Base-by-base conservation (phyloP, 2,329 filamentous ascomycete species). In the Pseudonectria buxi region DNA sequence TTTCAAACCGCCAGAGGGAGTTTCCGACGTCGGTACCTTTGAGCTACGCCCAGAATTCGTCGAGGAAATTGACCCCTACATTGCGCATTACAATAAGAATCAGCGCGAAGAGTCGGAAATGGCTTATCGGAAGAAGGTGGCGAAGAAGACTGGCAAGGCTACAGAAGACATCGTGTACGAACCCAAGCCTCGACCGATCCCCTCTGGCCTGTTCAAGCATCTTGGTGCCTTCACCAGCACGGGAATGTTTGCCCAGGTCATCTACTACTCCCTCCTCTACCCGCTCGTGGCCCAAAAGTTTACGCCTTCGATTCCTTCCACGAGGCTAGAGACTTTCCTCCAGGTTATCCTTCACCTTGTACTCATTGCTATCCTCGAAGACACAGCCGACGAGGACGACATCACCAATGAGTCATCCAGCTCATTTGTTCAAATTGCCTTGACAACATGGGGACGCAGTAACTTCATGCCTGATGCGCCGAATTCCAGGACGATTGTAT, bases 41-140 rank as follows among this genome's bases (percentile, higher is more conserved):
- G 88, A 95, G 59, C 68, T 98, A 33, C 92, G 89, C 55, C 78
- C 84, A 4, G 78, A 94, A 41, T 92, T 82, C 50, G 74, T 95
- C 26, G 84, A 90, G 48, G 76, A 94, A 30, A 79, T 98, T 33
- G 94, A 98, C 57, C 92, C 94, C 1, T 98, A 95, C 58, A 92
- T 89, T 53, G 85, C 89, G 6, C 88, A 96, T 55, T 98, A 95
- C 61, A 94, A 81, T 53, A 94, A 95, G 56, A 98, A 98, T 53
- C 90, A 96, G 59, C 78, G 92, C 33, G 92, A 98, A 55, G 92
- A 98, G 58, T 87, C 90, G 0, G 92, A 98, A 61, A 81, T 77
- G 47, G 83, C 88, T 3, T 95, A 92, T 65, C 87, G 83, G 50
- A 82, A 83, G 53, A 83, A 86, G 69, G 80, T 92, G 68, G 86